phyloP scores from a whole-genome alignment of 805 yeast species.

The Ogataea trehalophila region DNA sequence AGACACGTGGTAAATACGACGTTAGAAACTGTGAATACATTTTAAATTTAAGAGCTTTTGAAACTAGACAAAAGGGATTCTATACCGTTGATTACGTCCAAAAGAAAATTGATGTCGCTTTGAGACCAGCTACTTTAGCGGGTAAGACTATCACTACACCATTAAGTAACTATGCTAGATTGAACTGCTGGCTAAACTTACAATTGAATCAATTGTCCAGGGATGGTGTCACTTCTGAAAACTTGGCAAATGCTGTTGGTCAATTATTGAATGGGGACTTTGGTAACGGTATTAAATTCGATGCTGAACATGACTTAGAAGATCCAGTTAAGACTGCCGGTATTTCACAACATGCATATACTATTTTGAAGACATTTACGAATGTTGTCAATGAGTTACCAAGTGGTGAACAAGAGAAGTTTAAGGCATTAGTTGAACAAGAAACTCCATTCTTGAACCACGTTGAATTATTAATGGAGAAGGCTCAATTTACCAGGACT shows the following conservation, averaged over 20 bases:
- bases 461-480: constrained; percentile 12
- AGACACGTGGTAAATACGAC: constrained; percentile 8
- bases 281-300: neutral
- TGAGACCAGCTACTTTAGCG: constrained; percentile 1
- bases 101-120: constrained; percentile 12
- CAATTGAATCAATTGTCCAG: constrained; percentile 6
- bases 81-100: constrained; percentile 13
- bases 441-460: constrained; percentile 10
- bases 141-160: neutral
- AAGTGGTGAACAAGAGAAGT: constrained; percentile 7
- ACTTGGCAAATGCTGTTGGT: constrained; percentile 3
- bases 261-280: constrained; percentile 1
- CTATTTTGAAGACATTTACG: constrained; percentile 13
- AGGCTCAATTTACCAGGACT: constrained; percentile 5
- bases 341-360: constrained; percentile 16
- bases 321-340: constrained; percentile 5
- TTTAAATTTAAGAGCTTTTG: constrained; percentile 20
- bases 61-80: constrained; percentile 10
- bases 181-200: constrained; percentile 11
- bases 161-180: constrained; percentile 4
- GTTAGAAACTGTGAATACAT: constrained; percentile 22
- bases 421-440: constrained; percentile 4
- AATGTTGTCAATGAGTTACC: constrained; percentile 10
- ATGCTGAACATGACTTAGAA: constrained; percentile 2
- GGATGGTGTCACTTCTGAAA: neutral